Evolutionary conservation across 1,284 basidiomycete species (phyloP).

Genomic region (Ustilago lituana): DNA sequence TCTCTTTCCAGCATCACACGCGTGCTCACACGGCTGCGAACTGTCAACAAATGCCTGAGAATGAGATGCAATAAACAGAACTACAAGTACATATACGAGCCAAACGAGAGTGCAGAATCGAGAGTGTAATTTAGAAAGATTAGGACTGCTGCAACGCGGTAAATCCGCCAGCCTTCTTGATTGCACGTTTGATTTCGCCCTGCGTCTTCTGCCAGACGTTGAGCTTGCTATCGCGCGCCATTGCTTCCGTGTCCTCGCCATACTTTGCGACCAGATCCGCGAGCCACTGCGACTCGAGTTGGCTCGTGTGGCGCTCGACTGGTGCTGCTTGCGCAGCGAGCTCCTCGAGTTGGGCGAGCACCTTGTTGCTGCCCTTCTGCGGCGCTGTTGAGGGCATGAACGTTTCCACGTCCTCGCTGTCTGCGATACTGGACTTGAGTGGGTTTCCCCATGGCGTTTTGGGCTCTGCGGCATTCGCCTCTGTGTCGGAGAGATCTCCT

Average conservation of each 20-base stretch:
- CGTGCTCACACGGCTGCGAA: no score
- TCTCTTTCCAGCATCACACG: no score
- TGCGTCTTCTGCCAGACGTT: slow-evolving; percentile 87
- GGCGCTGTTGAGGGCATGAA: slow-evolving; percentile 13
- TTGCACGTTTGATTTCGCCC: slow-evolving; percentile 76
- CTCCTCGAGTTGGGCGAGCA: slow-evolving; percentile 13
- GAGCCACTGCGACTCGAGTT: slow-evolving; percentile 78
- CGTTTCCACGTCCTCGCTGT: slow-evolving; percentile 21
- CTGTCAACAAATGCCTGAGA: no score
- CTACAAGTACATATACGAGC: no score
- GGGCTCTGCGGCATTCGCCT: slow-evolving; percentile 66
- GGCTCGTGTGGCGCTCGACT: slow-evolving; percentile 75
- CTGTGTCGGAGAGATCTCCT: slow-evolving; percentile 72
- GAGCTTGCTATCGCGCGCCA: slow-evolving; percentile 81
- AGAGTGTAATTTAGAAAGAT: no score
- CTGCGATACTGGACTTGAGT: slow-evolving; percentile 25
- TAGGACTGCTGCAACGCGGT: slow-evolving; percentile 29
- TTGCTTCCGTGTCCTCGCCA: slow-evolving; percentile 77
- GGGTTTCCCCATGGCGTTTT: slow-evolving; percentile 66
- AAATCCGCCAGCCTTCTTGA: slow-evolving; percentile 52
- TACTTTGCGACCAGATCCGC: slow-evolving; percentile 76
- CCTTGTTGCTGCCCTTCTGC: not conserved
- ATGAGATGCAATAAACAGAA: no score
- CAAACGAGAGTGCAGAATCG: no score
- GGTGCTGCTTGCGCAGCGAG: slow-evolving; percentile 46